These are phyloP conservation scores for Pseudozyma hubeiensis DNA, from an alignment of 1,284 basidiomycete genomes.

Conservation along the genomic window DNA sequence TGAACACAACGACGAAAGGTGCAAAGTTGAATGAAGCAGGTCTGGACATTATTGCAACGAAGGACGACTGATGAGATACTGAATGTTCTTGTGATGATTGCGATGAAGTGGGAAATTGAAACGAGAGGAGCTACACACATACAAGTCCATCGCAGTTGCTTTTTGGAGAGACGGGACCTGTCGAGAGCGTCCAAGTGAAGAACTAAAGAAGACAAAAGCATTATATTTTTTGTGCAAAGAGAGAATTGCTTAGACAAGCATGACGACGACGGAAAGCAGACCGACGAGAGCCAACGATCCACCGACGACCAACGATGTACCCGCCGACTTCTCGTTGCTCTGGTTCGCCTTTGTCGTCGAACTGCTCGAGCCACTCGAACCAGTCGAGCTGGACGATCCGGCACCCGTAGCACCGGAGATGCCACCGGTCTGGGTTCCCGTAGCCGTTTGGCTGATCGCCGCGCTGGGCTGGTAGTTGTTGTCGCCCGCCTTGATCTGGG, in stretches of 20 bases:
- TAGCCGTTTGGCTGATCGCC: conserved; percentile 22
- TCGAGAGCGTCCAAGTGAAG: too few species aligned
- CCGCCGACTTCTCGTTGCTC: conserved; percentile 2
- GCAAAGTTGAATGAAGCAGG: too few species aligned
- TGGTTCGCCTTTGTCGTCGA: conserved; percentile 3
- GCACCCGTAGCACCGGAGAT: conserved; percentile 6
- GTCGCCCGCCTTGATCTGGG: conserved; percentile 38
- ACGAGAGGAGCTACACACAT: too few species aligned
- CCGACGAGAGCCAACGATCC: conserved; percentile 11
- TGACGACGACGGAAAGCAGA: conserved; percentile 19
- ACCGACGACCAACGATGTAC: conserved; percentile 6
- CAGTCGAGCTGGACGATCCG: not conserved
- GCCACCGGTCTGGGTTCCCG: conserved; percentile 27
- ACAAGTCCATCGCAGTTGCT: too few species aligned
- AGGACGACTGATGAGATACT: too few species aligned
- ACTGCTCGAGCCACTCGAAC: not conserved
- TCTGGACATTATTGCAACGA: too few species aligned
- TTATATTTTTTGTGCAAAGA: not conserved
- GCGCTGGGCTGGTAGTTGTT: conserved; percentile 27
- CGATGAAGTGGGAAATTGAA: too few species aligned
- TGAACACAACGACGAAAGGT: too few species aligned
- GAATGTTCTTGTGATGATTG: too few species aligned
- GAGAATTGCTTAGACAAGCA: conserved; percentile 24
- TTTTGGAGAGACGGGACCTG: too few species aligned
- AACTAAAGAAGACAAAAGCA: too few species aligned